Percentiles rank a stretch among this genome's conserved stretches.
Evolutionary conservation across 2,329 filamentous ascomycete species (phyloP).

Genomic region (Verticillium longisporum): DNA sequence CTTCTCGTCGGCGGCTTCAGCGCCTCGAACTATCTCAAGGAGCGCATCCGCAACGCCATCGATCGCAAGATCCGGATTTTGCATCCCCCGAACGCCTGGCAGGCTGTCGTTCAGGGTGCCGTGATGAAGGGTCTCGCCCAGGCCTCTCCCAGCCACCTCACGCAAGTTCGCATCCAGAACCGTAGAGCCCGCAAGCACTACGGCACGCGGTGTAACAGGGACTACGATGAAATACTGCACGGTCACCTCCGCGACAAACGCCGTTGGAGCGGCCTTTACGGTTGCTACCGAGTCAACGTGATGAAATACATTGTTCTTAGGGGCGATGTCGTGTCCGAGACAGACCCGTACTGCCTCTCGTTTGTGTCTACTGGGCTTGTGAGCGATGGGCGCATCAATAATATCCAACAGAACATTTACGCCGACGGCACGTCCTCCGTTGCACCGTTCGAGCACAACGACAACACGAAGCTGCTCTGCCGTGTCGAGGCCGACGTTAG

Average conservation of each 20-base stretch:
- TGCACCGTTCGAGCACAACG: constrained; percentile 27
- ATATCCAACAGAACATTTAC: constrained; percentile 28
- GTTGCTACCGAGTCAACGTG: constrained; percentile 26
- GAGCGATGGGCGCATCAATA: constrained; percentile 22
- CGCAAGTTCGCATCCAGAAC: constrained; percentile 29
- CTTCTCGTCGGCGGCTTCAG: constrained; percentile 44
- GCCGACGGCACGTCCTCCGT: constrained; percentile 18
- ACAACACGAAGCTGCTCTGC: constrained; percentile 27
- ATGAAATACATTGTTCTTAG: constrained; percentile 38
- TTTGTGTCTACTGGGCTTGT: constrained; percentile 25
- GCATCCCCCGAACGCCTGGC: constrained; percentile 42
- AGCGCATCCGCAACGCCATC: constrained; percentile 28
- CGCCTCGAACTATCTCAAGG: constrained; percentile 35
- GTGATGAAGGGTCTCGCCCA: constrained; percentile 40
- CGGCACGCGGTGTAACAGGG: constrained; percentile 73
- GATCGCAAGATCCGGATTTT: constrained; percentile 30
- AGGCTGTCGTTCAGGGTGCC: constrained; percentile 43
- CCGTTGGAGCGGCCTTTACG: constrained; percentile 28
- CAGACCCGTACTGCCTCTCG: constrained; percentile 25
- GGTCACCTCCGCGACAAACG: constrained; percentile 20
- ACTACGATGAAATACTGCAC: constrained; percentile 71
- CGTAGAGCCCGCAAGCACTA: constrained; percentile 71
- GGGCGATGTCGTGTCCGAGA: constrained; percentile 31
- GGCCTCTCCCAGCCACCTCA: constrained; percentile 23
- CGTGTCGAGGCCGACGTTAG: constrained; percentile 31